Evolutionary conservation across 805 yeast species (phyloP).

Genomic region (Sungouiozyma intestinalis): DNA sequence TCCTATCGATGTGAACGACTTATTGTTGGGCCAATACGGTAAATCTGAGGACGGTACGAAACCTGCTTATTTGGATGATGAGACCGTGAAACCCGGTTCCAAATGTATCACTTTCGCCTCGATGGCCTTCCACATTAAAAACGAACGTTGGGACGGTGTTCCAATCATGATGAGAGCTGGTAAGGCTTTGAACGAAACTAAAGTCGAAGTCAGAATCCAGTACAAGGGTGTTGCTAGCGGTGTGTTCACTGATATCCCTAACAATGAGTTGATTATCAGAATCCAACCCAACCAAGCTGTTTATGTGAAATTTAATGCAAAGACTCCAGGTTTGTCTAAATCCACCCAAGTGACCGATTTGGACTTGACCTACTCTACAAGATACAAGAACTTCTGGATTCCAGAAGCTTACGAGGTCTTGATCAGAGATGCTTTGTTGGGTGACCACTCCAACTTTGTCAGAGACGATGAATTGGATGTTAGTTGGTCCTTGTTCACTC

Average conservation of each 20-base stretch:
- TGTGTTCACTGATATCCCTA: slow-evolving; percentile 66
- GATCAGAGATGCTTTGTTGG: slow-evolving; percentile 79
- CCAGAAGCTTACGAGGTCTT: slow-evolving; percentile 98
- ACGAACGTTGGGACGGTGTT: slow-evolving; percentile 98
- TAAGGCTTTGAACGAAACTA: slow-evolving; percentile 88
- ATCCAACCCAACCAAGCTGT: slow-evolving; percentile 93
- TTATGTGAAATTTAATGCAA: slow-evolving; percentile 85
- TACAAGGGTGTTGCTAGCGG: slow-evolving; percentile 80
- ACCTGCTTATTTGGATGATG: slow-evolving; percentile 89
- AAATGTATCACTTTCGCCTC: slow-evolving; percentile 93
- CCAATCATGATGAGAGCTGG: slow-evolving; percentile 95
- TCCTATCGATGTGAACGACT: slow-evolving; percentile 52
- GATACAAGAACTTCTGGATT: slow-evolving; percentile 84
- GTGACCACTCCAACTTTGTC: slow-evolving; percentile 94
- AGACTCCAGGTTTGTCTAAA: slow-evolving; percentile 84
- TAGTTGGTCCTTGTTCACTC: slow-evolving; percentile 90
- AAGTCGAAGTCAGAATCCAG: slow-evolving; percentile 92
- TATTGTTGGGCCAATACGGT: slow-evolving; percentile 80
- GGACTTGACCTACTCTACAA: slow-evolving; percentile 71
- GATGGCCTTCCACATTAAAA: slow-evolving; percentile 61
- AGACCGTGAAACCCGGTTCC: slow-evolving; percentile 70
- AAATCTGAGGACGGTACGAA: slow-evolving; percentile 77
- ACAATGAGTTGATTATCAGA: slow-evolving; percentile 89
- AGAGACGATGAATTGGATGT: slow-evolving; percentile 95
- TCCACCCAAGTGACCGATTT: slow-evolving; percentile 79